phyloP scores from a whole-genome alignment of 371 early-diverging fungal genomes.

The Mucor plumbeus region DNA sequence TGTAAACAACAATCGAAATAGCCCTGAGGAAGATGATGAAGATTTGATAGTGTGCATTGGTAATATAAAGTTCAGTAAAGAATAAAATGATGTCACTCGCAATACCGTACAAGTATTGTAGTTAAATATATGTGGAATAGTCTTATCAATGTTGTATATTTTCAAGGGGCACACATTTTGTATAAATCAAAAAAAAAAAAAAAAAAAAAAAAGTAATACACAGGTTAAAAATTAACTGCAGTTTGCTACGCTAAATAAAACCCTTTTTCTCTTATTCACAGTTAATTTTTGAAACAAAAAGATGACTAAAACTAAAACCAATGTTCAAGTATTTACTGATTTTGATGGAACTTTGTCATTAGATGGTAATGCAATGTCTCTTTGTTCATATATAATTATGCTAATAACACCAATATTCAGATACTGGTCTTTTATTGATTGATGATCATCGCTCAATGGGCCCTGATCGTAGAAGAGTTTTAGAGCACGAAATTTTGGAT shows the following conservation, averaged over 20 bases:
- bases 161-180: neutral
- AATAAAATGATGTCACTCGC: neutral
- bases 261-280: neutral
- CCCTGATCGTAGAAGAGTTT: slow-evolving; percentile 42
- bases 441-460: slow-evolving; percentile 53
- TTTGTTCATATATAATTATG: no score
- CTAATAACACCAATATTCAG: slow-evolving; percentile 14
- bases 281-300: neutral
- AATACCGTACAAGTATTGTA: neutral
- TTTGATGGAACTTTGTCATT: slow-evolving; percentile 57
- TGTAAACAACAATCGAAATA: neutral
- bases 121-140: neutral
- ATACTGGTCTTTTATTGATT: slow-evolving; percentile 51
- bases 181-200: slow-evolving; percentile 1
- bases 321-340: slow-evolving; percentile 52
- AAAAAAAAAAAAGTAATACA: neutral
- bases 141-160: neutral
- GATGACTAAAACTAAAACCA: slow-evolving; percentile 11
- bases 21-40: neutral
- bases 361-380: slow-evolving; percentile 33
- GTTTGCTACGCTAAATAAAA: neutral
- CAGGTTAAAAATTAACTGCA: neutral
- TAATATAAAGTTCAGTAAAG: slow-evolving; percentile 10
- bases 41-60: slow-evolving; percentile 23
- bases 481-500: slow-evolving; percentile 47